Base-by-base conservation (phyloP, 192 early-diverging fungal genomes). In the Coemansia sp. region DNA sequence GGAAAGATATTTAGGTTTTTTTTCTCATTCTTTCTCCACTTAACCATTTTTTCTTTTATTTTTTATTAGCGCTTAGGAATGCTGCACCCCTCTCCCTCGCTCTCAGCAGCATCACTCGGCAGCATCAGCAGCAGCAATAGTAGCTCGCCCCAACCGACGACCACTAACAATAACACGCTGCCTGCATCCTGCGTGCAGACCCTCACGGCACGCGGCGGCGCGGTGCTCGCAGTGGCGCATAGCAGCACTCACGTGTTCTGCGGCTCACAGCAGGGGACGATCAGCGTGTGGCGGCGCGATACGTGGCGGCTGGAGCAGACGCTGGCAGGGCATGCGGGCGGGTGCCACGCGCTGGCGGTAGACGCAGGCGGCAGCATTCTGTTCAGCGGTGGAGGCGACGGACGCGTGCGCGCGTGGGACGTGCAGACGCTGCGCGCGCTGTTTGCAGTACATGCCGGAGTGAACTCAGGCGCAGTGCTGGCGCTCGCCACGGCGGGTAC, bases 371-470 rank as follows among this genome's bases (percentile, higher is more conserved):
- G 32, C 32, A 27, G 38, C 8, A 56, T 67, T 14, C 43, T 83
- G 47, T 82, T 59, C 35, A 78, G 69, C 61, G 68, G 70, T 19
- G 74, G 74, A 70, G 89, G 89, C n/a, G 91, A 93, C 60, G 89
- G 90, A 11, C 89, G 85, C 1, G 86, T 93, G 40, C 79, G 89
- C 36, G 86, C 87, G 2, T 93, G 91, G 91, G 85, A 90, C 58
- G 84, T 85, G 19, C 76, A 77, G 31, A 84, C 77, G 17, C 77
- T 93, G 24, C 74, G 75, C 54, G 88, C 86, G 64, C 67, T 86
- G 6, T 91, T 88, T 32, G 72, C 87, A 7, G 77, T 93, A 12
- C 86, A 89, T 63, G 87, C 88, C 12, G 87, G 87, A 8, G 85
- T 86, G 40, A 89, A 93, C 67, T 87, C 91, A 6, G 91, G 91